Conservation (phyloP, 2,329 filamentous ascomycete genomes). For the Ophiostoma novo-ulmi region DNA sequence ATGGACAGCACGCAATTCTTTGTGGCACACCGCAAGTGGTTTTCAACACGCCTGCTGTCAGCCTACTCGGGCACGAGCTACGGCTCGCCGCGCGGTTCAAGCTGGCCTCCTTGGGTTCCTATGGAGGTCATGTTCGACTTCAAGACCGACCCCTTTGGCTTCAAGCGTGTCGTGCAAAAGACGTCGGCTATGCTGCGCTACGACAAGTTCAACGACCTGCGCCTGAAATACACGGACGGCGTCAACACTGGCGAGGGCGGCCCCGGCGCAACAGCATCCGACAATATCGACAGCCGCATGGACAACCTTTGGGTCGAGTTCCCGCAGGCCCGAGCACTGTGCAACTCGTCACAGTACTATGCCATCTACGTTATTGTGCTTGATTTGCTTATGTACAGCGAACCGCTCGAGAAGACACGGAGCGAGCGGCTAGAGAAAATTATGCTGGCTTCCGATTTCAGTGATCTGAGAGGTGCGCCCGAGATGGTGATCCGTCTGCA, state of each 20-base stretch:
- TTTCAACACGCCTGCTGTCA: constrained; percentile 75
- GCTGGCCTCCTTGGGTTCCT: constrained; percentile 97
- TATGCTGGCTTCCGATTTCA: constrained; percentile 97
- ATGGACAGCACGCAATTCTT: constrained; percentile 99
- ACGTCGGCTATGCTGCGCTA: constrained; percentile 92
- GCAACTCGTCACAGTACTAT: constrained; percentile 96
- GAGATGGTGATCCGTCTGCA: constrained; percentile 90
- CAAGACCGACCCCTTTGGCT: constrained; percentile 88
- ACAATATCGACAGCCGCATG: constrained; percentile 69
- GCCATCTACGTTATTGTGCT: constrained; percentile 97
- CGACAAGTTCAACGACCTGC: constrained; percentile 96
- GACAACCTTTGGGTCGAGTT: constrained; percentile 98
- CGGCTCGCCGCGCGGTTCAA: constrained; percentile 73
- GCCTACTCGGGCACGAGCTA: constrained; percentile 94
- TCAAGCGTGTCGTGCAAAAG: constrained; percentile 92
- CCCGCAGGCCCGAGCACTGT: constrained; percentile 86
- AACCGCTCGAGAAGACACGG: constrained; percentile 94
- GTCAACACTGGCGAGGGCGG: constrained; percentile 56
- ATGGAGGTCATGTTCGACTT: constrained; percentile 99
- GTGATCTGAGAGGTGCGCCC: constrained; percentile 86
- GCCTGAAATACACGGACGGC: constrained; percentile 95
- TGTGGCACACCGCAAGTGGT: constrained; percentile 88
- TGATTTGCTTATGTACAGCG: constrained; percentile 91
- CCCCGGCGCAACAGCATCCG: constrained; percentile 36
- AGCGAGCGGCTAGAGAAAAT: constrained; percentile 96